Conservation (phyloP, 2,329 filamentous ascomycete genomes). For the Fusarium oxysporum region DNA sequence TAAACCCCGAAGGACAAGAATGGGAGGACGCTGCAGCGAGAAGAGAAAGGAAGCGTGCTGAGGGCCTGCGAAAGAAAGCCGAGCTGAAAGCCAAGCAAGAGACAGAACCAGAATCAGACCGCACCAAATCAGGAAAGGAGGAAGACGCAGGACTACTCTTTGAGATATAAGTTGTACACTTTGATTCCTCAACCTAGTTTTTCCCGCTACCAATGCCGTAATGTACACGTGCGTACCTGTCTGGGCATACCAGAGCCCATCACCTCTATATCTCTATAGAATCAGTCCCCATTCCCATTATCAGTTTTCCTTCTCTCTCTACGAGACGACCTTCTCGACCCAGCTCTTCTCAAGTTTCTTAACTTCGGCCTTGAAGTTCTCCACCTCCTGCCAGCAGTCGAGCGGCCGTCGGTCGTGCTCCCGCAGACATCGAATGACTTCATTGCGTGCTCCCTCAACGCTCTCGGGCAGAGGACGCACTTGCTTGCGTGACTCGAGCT, state of each 20-base stretch:
- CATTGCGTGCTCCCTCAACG: conserved; percentile 79
- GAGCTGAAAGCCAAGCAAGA: conserved; percentile 50
- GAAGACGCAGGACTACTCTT: conserved; percentile 35
- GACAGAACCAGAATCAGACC: conserved; percentile 9
- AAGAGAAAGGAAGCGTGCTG: conserved; percentile 66
- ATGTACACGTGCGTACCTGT: conserved; percentile 47
- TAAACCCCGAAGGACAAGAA: conserved; percentile 52
- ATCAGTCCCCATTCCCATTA: conserved; percentile 17
- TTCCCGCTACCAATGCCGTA: conserved; percentile 48
- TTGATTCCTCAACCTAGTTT: conserved; percentile 47
- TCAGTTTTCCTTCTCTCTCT: conserved; percentile 17
- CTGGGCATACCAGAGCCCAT: conserved; percentile 24
- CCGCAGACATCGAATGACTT: conserved; percentile 83
- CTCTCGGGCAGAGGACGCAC: conserved; percentile 75
- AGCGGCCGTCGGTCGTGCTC: conserved; percentile 87
- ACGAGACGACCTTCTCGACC: conserved; percentile 82
- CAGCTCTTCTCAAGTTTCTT: conserved; percentile 86
- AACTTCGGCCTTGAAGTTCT: conserved; percentile 90
- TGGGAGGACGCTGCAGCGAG: conserved; percentile 68
- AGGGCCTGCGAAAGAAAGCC: conserved; percentile 66
- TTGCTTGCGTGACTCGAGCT: conserved; percentile 72
- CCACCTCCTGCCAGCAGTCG: conserved; percentile 95
- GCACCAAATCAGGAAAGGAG: conserved; percentile 30
- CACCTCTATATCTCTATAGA: conserved; percentile 36
- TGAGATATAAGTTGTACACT: conserved; percentile 45